Evolutionary conservation across 1,284 basidiomycete genomes (phyloP).

Genomic region (Leccinum angustisporum): DNA sequence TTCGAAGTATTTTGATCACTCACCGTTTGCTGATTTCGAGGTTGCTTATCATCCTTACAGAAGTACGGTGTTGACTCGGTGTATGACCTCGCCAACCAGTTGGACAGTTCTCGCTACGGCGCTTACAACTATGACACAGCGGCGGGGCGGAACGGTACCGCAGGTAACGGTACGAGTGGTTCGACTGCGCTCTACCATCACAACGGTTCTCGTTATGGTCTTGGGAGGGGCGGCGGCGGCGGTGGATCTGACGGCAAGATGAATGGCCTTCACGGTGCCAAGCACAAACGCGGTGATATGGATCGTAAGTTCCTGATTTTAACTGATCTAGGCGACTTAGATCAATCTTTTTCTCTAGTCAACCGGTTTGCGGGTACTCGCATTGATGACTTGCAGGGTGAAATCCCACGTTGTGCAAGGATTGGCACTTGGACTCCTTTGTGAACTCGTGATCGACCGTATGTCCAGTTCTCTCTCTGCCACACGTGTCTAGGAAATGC

Average conservation of each 20-base stretch:
- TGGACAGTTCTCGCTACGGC: conserved; percentile 58
- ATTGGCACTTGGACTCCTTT: conserved; percentile 67
- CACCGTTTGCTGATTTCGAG: not conserved
- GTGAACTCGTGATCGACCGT: too few species aligned
- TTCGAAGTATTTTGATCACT: conserved; percentile 45
- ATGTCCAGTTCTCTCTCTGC: too few species aligned
- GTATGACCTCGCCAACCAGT: conserved; percentile 52
- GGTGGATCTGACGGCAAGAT: conserved; percentile 65
- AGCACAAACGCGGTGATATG: conserved; percentile 91
- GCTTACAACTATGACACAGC: conserved; percentile 60
- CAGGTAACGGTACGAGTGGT: conserved; percentile 56
- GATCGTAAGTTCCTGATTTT: conserved; percentile 74
- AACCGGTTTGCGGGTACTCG: conserved; percentile 94
- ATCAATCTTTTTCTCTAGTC: conserved; percentile 46
- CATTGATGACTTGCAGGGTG: conserved; percentile 93
- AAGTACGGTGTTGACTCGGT: conserved; percentile 62
- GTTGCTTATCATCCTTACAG: conserved; percentile 27
- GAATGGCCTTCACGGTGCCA: conserved; percentile 86
- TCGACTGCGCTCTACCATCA: conserved; percentile 82
- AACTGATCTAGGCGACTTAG: conserved; percentile 5
- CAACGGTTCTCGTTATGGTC: conserved; percentile 72
- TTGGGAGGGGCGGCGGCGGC: conserved; percentile 43
- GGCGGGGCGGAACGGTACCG: conserved; percentile 39
- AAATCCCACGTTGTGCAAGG: conserved; percentile 93
- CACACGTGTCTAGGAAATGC: too few species aligned